phyloP scores from a whole-genome alignment of 2,329 filamentous ascomycete species.

The Ceratocystis colombiana region DNA sequence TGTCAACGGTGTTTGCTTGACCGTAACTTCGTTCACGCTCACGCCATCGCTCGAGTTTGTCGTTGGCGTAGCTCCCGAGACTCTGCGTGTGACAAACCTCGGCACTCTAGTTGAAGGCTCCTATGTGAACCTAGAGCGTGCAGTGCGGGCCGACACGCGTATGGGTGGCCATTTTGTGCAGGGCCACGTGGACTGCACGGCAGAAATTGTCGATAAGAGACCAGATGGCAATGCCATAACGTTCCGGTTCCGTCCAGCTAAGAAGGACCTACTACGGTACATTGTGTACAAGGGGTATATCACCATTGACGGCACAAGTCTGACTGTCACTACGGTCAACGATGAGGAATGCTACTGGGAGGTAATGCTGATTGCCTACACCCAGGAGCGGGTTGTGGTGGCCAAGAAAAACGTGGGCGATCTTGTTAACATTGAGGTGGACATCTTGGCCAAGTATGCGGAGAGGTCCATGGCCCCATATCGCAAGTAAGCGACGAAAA shows the following conservation, averaged over 20 bases:
- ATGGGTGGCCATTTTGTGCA: conserved; percentile 99
- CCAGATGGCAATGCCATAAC: conserved; percentile 86
- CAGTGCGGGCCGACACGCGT: conserved; percentile 78
- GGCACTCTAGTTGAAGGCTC: conserved; percentile 57
- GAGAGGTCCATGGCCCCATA: conserved; percentile 83
- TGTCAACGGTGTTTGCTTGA: conserved; percentile 92
- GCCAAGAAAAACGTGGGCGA: conserved; percentile 70
- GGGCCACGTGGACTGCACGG: conserved; percentile 88
- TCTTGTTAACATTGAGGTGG: conserved; percentile 83
- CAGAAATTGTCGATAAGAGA: conserved; percentile 59
- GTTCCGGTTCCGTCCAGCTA: conserved; percentile 67
- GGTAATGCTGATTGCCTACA: conserved; percentile 96
- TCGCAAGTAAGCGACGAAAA: conserved; percentile 24
- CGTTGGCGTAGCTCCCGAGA: conserved; percentile 90
- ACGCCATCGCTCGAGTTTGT: conserved; percentile 53
- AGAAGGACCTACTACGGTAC: conserved; percentile 64
- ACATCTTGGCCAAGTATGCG: conserved; percentile 76
- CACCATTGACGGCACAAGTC: conserved; percentile 83
- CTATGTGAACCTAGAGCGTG: conserved; percentile 84
- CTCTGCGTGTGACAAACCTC: conserved; percentile 90
- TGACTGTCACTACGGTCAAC: conserved; percentile 81
- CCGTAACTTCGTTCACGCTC: conserved; percentile 54
- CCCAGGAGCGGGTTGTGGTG: conserved; percentile 81
- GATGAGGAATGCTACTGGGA: conserved; percentile 77
- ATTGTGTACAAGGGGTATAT: conserved; percentile 95